A percentile compares a stretch with the other conserved stretches of the same genome.
These are phyloP conservation scores for Fusarium sp. DNA, from an alignment of 2,329 filamentous ascomycete species.

Conservation along the genomic window DNA sequence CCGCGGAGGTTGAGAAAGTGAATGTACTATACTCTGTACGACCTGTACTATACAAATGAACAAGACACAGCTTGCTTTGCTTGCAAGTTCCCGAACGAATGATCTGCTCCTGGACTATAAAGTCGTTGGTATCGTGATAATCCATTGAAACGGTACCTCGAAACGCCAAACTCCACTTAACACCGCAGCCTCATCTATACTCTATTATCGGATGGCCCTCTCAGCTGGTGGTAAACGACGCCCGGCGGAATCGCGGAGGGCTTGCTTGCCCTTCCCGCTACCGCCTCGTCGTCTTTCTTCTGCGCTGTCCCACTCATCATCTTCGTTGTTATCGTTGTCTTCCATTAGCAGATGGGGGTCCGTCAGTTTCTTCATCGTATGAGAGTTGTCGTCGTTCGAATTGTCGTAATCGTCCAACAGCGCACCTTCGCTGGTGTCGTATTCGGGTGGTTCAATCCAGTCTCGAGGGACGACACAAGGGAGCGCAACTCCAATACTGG, in stretches of 20 bases:
- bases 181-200: neutral
- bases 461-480: constrained; percentile 84
- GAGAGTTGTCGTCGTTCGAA: constrained; percentile 64
- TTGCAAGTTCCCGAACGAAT: constrained; percentile 31
- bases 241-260: constrained; percentile 59
- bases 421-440: constrained; percentile 75
- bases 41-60: constrained; percentile 45
- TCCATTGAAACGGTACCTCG: constrained; percentile 22
- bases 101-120: constrained; percentile 24
- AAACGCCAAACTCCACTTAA: constrained; percentile 37
- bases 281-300: constrained; percentile 52
- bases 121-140: constrained; percentile 42
- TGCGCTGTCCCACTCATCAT: constrained; percentile 55
- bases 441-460: constrained; percentile 82
- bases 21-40: constrained; percentile 50
- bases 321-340: constrained; percentile 39
- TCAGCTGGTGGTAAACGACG: constrained; percentile 61
- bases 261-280: constrained; percentile 55
- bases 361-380: constrained; percentile 63
- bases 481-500: constrained; percentile 80
- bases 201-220: constrained; percentile 53
- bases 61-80: constrained; percentile 24
- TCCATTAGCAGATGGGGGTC: constrained; percentile 44
- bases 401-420: constrained; percentile 66
- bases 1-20: constrained; percentile 20